Percentiles rank a stretch among this genome's conserved stretches.
phyloP scores from a whole-genome alignment of 192 early-diverging fungal species.

The Coemansia interrupta region DNA sequence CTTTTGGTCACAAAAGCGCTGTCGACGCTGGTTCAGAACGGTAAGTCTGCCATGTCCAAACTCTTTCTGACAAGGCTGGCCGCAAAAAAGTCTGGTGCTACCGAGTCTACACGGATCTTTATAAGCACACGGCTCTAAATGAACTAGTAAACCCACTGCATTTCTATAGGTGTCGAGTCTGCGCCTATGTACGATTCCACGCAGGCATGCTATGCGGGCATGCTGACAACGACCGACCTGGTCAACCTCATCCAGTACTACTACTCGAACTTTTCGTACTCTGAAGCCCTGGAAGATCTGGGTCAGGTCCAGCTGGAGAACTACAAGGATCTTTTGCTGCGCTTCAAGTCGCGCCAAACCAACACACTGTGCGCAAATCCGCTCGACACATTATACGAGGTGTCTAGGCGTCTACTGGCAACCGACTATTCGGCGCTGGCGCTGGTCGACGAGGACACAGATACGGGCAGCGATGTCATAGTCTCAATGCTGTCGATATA shows the following conservation, averaged over 20 bases:
- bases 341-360: slow-evolving; percentile 48
- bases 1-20: slow-evolving; percentile 90
- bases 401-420: slow-evolving; percentile 72
- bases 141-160: too few species aligned
- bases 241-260: slow-evolving; percentile 92
- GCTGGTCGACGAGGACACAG: slow-evolving; percentile 75
- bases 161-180: slow-evolving; percentile 73
- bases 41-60: slow-evolving; percentile 49
- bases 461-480: slow-evolving; percentile 76
- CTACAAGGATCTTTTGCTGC: slow-evolving; percentile 51
- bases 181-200: slow-evolving; percentile 87
- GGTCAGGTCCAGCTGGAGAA: slow-evolving; percentile 59
- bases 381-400: slow-evolving; percentile 81
- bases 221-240: slow-evolving; percentile 95
- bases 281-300: slow-evolving; percentile 82
- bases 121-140: too few species aligned
- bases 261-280: slow-evolving; percentile 75
- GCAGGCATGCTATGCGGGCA: slow-evolving; percentile 80
- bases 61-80: neutral
- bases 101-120: too few species aligned
- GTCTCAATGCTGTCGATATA: slow-evolving; percentile 88
- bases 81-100: too few species aligned
- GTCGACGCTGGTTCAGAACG: slow-evolving; percentile 88
- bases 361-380: slow-evolving; percentile 77
- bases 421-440: slow-evolving; percentile 86